These are phyloP conservation scores for Aspergillus bombycis DNA, from an alignment of 2,329 filamentous ascomycete genomes.

Conservation along the genomic window DNA sequence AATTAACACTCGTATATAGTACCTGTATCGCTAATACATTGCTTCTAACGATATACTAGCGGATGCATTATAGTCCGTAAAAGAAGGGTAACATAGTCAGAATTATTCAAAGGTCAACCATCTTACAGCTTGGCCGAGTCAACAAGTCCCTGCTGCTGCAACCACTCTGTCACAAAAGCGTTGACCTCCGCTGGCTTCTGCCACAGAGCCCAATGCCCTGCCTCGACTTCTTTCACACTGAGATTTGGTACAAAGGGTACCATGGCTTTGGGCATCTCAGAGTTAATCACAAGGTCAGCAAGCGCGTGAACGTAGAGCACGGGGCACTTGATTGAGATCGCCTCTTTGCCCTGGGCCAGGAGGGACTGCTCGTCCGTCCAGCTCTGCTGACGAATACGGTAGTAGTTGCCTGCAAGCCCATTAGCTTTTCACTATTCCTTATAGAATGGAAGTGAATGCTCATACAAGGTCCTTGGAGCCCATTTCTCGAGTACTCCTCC, in stretches of 20 bases:
- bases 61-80: not conserved
- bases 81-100: not conserved
- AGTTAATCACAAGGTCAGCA: not conserved
- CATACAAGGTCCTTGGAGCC: constrained; percentile 9
- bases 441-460: not conserved
- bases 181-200: constrained; percentile 9
- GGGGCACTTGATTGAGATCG: not conserved
- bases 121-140: not conserved
- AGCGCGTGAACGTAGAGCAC: constrained; percentile 3
- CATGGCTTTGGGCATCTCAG: constrained; percentile 4
- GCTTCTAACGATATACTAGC: not conserved
- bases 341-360: not conserved
- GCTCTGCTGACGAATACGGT: constrained; percentile 3
- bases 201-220: constrained; percentile 11
- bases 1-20: not conserved
- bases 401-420: constrained; percentile 7
- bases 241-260: constrained; percentile 3
- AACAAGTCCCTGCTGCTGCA: constrained; percentile 10
- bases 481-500: constrained; percentile 9
- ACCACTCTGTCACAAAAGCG: constrained; percentile 7
- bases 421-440: not conserved
- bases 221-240: constrained; percentile 6
- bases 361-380: constrained; percentile 4
- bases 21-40: no score
- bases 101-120: not conserved